Percentiles rank a stretch among this genome's conserved stretches.
Evolutionary conservation across 2,329 filamentous ascomycete genomes (phyloP).

Genomic region (Thelonectria olida): DNA sequence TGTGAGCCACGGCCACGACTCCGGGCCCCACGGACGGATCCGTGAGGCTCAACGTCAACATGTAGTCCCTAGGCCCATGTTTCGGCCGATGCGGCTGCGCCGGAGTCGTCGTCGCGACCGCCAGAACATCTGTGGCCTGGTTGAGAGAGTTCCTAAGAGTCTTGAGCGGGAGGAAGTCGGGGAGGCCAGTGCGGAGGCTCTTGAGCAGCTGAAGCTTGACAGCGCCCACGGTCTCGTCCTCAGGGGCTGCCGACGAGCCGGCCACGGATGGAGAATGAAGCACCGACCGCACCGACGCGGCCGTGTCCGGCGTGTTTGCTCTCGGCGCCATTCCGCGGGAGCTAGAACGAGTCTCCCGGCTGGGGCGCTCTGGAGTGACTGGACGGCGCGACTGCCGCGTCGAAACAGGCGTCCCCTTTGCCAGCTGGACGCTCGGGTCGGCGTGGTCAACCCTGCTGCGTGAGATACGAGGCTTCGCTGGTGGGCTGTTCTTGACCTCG

Average conservation of each 20-base stretch:
- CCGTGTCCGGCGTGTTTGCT: conserved; percentile 32
- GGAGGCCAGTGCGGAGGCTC: conserved; percentile 58
- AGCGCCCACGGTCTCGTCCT: conserved; percentile 42
- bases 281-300: conserved; percentile 29
- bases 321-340: conserved; percentile 30
- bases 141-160: conserved; percentile 59
- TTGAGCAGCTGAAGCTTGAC: conserved; percentile 58
- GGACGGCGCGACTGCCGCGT: conserved; percentile 34
- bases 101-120: conserved; percentile 61
- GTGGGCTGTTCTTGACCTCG: conserved; percentile 32
- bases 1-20: conserved; percentile 61
- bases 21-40: conserved; percentile 64
- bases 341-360: conserved; percentile 36
- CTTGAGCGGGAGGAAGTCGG: conserved; percentile 63
- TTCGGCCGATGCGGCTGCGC: conserved; percentile 63
- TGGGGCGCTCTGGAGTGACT: conserved; percentile 32
- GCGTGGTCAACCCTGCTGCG: conserved; percentile 38
- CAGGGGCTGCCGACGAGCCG: conserved; percentile 32
- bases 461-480: conserved; percentile 37
- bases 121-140: conserved; percentile 63
- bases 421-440: conserved; percentile 39
- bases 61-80: conserved; percentile 66
- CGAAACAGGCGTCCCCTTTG: conserved; percentile 34
- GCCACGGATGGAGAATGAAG: conserved; percentile 42
- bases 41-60: conserved; percentile 65